These are phyloP conservation scores for Croton laevigatus DNA, from an alignment of 441 rosid genomes.

Conservation along the genomic window DNA sequence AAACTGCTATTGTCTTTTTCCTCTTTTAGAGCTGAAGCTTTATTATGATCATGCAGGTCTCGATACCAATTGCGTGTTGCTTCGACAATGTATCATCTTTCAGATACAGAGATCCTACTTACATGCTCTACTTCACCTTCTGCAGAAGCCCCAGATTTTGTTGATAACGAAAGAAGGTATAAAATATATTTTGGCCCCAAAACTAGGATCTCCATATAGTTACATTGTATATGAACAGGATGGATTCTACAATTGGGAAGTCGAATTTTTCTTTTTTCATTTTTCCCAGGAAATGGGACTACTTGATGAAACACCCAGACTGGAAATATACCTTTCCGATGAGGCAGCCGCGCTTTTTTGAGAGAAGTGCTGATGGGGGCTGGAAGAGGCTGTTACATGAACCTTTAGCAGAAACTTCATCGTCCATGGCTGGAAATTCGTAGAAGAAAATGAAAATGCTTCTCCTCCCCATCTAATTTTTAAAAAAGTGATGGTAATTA, in stretches of 20 bases:
- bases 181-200: slow-evolving; percentile 1
- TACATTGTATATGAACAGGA: not conserved
- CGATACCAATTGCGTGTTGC: slow-evolving; percentile 22
- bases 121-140: slow-evolving; percentile 72
- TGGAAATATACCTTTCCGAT: slow-evolving; percentile 59
- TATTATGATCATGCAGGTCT: slow-evolving; percentile 46
- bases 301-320: slow-evolving; percentile 51
- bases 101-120: slow-evolving; percentile 59
- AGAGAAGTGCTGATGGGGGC: slow-evolving; percentile 48
- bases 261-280: not conserved
- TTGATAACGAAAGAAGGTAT: slow-evolving; percentile 57
- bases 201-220: not conserved
- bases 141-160: slow-evolving; percentile 81
- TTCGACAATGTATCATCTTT: slow-evolving; percentile 34
- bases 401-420: slow-evolving; percentile 5
- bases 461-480: not conserved
- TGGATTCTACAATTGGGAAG: not conserved
- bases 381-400: slow-evolving; percentile 45
- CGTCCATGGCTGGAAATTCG: not conserved
- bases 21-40: not conserved
- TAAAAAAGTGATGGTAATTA: not conserved
- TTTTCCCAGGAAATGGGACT: slow-evolving; percentile 56
- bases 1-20: too few species aligned
- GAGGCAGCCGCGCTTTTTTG: slow-evolving; percentile 56
- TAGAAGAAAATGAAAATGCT: not conserved